These are phyloP conservation scores for Abrus pulchellus DNA, from an alignment of 306 rosid species.

Conservation along the genomic window DNA sequence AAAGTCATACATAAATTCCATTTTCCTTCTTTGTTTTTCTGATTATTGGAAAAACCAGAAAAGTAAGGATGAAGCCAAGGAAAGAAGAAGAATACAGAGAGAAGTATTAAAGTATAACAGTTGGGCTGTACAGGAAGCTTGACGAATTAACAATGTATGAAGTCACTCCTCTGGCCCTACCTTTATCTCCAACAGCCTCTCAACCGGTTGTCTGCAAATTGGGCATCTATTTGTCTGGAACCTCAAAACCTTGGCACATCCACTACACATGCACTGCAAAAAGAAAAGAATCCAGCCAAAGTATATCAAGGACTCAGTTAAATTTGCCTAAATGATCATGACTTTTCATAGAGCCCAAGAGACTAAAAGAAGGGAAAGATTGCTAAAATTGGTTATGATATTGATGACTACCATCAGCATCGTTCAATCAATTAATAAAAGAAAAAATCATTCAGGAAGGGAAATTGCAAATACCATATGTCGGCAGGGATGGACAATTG, in stretches of 20 bases:
- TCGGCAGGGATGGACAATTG: slow-evolving; percentile 90
- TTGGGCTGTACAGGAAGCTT: slow-evolving; percentile 53
- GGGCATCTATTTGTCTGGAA: slow-evolving; percentile 87
- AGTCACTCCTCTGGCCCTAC: slow-evolving; percentile 70
- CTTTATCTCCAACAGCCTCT: slow-evolving; percentile 87
- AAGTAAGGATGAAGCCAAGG: slow-evolving; percentile 36
- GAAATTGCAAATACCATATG: slow-evolving; percentile 74
- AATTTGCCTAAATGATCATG: slow-evolving; percentile 7
- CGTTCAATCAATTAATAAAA: slow-evolving; percentile 17
- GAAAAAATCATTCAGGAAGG: slow-evolving; percentile 6
- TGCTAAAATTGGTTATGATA: background rate
- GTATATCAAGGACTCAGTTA: slow-evolving; percentile 36
- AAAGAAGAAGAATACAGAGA: slow-evolving; percentile 17
- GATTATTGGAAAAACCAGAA: slow-evolving; percentile 44
- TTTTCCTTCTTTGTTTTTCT: slow-evolving; percentile 20
- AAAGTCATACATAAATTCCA: slow-evolving; percentile 42
- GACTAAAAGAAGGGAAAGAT: background rate
- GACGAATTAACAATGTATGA: slow-evolving; percentile 1
- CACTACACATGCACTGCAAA: slow-evolving; percentile 89
- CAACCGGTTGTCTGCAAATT: slow-evolving; percentile 88
- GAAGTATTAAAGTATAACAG: slow-evolving; percentile 42
- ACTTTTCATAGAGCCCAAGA: slow-evolving; percentile 31
- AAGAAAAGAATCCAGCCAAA: slow-evolving; percentile 38
- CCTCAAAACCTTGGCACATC: slow-evolving; percentile 83
- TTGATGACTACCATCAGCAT: slow-evolving; percentile 18